phyloP scores from a whole-genome alignment of 2,329 filamentous ascomycete species.

The Ceratocystis huliohia region DNA sequence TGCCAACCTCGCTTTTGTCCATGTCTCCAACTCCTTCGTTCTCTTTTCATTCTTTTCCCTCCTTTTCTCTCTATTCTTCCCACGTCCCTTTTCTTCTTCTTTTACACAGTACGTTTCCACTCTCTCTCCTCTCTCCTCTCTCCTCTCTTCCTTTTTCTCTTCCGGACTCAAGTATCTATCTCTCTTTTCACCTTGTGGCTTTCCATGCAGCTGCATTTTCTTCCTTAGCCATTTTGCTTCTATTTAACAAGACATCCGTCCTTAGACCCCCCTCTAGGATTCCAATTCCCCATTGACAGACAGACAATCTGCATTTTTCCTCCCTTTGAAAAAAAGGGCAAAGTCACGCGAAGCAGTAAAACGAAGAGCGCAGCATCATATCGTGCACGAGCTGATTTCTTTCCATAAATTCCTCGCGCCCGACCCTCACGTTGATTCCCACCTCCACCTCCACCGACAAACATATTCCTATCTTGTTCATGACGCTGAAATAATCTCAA shows the following conservation, averaged over 20 bases:
- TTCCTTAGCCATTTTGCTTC: neutral
- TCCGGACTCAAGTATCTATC: neutral
- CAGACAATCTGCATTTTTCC: neutral
- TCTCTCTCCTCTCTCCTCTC: neutral
- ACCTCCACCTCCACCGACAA: neutral
- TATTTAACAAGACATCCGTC: neutral
- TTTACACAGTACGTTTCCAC: neutral
- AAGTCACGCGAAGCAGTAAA: neutral
- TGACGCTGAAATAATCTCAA: no score
- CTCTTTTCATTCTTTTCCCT: neutral
- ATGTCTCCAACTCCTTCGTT: constrained; percentile 5
- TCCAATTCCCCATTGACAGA: neutral
- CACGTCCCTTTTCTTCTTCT: neutral
- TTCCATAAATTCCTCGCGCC: neutral
- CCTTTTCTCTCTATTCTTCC: neutral
- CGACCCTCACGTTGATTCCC: neutral
- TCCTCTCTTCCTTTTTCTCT: neutral
- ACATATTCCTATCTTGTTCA: neutral
- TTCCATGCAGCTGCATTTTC: neutral
- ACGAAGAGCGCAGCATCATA: neutral
- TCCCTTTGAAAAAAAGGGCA: neutral
- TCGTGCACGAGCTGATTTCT: neutral
- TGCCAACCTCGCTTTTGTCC: neutral
- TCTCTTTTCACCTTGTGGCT: neutral
- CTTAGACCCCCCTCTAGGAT: neutral